phyloP scores from a whole-genome alignment of 2,329 filamentous ascomycete genomes.

The Calonectria henricotiae region DNA sequence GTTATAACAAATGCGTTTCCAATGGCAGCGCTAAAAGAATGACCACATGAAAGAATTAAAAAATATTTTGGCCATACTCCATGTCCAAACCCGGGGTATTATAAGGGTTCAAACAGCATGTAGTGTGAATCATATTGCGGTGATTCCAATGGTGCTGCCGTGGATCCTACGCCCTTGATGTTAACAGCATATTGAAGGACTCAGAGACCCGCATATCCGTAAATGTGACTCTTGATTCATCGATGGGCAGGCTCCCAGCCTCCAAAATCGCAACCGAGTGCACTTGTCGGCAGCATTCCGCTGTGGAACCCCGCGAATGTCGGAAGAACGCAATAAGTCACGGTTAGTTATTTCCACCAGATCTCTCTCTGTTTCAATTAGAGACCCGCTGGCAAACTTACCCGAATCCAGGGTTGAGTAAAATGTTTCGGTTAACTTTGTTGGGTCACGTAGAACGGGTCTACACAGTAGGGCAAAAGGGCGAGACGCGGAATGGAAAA shows the following conservation, averaged over 20 bases:
- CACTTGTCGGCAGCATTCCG: neutral
- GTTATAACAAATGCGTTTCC: too few species aligned
- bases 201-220: neutral
- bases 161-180: conserved; percentile 7
- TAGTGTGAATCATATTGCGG: neutral
- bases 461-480: too few species aligned
- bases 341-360: neutral
- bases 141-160: neutral
- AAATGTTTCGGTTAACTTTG: too few species aligned
- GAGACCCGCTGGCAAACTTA: too few species aligned
- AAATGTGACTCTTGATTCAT: neutral
- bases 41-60: too few species aligned
- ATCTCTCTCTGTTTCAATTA: too few species aligned
- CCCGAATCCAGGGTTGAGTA: too few species aligned
- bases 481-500: too few species aligned
- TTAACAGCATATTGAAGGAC: neutral
- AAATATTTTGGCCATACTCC: neutral
- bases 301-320: neutral
- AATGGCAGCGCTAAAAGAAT: too few species aligned
- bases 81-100: neutral
- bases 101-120: neutral
- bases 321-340: neutral
- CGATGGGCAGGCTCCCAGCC: neutral
- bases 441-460: too few species aligned
- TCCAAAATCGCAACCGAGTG: neutral